Conservation (phyloP, 495 filamentous ascomycete genomes). For the Penicilliopsis zonata region DNA sequence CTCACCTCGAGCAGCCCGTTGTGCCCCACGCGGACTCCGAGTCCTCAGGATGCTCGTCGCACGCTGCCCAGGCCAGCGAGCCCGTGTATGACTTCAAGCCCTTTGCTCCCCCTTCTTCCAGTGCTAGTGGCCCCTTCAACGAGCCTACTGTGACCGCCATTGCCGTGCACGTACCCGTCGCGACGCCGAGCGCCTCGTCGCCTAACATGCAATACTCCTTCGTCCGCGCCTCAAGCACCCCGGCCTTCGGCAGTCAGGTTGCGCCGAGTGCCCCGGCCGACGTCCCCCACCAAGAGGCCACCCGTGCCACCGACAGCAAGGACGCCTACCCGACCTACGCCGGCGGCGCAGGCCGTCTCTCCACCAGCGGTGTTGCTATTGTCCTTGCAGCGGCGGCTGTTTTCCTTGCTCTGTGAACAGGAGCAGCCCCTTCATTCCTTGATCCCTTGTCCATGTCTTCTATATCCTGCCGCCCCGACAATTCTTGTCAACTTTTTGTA, state of each 20-base stretch:
- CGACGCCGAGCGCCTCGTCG: neutral
- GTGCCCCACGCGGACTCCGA: no score
- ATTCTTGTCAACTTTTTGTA: neutral
- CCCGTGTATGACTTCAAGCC: neutral
- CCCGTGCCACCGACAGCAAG: neutral
- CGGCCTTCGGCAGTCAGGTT: neutral
- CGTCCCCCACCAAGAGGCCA: neutral
- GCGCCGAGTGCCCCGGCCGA: neutral
- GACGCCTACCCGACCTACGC: neutral
- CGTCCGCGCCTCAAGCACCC: neutral
- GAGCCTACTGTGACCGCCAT: neutral
- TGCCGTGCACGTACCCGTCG: neutral
- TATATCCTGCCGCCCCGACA: neutral
- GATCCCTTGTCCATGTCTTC: neutral
- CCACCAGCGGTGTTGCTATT: neutral
- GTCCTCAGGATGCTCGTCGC: neutral
- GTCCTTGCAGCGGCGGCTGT: no score
- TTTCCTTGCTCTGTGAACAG: neutral
- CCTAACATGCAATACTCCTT: no score
- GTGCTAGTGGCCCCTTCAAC: neutral
- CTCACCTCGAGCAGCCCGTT: no score
- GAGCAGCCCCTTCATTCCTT: neutral
- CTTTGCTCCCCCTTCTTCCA: neutral
- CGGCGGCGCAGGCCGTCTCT: neutral
- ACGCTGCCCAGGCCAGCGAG: neutral